Percentiles rank a stretch among this genome's conserved stretches.
phyloP scores from a whole-genome alignment of 768 basidiomycete species.

The Tylopilus plumbeoviolaceoides region DNA sequence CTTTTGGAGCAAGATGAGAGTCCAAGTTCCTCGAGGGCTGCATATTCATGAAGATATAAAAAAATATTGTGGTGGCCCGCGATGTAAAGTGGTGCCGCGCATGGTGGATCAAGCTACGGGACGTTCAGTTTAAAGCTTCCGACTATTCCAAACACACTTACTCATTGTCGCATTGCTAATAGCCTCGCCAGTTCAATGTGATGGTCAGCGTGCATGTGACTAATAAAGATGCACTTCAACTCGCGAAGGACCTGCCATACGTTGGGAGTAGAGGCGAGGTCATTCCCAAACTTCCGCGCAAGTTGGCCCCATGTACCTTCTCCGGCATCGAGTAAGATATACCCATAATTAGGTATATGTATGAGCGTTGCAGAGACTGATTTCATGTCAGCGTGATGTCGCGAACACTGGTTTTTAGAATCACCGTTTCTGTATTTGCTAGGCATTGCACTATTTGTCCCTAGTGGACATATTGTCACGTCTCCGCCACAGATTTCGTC shows the following conservation, averaged over 20 bases:
- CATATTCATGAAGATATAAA: conserved; percentile 68
- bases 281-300: conserved; percentile 65
- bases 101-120: conserved; percentile 58
- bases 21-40: conserved; percentile 70
- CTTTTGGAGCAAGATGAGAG: conserved; percentile 43
- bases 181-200: conserved; percentile 79
- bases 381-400: background rate
- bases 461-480: conserved; percentile 70
- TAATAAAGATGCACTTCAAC: conserved; percentile 77
- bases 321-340: conserved; percentile 81
- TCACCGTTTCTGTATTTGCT: conserved; percentile 84
- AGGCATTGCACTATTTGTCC: conserved; percentile 85
- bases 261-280: conserved; percentile 30
- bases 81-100: conserved; percentile 63
- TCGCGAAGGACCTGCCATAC: conserved; percentile 63
- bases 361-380: conserved; percentile 76
- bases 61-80: conserved; percentile 55
- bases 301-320: conserved; percentile 95
- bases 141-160: conserved; percentile 25
- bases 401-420: conserved; percentile 7
- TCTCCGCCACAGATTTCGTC: conserved; percentile 48
- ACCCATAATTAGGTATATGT: conserved; percentile 66
- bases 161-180: conserved; percentile 65
- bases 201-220: conserved; percentile 91
- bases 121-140: background rate